Conservation (phyloP, 1,139 yeast species). For the Sugiyamaella pinicola region DNA sequence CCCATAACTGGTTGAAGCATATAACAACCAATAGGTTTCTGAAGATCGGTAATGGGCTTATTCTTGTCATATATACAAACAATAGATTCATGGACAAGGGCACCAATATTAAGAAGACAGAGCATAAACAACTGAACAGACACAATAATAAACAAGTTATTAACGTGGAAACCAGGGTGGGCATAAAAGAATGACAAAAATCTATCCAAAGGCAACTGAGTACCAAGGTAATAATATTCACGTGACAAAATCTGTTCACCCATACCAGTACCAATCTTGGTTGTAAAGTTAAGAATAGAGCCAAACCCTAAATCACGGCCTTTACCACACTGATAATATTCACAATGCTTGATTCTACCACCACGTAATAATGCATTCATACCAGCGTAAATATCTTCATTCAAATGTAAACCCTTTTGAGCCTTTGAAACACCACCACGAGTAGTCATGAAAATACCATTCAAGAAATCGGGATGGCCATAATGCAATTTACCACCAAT, state of each 20-base stretch:
- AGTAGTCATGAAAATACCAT: slow-evolving; percentile 91
- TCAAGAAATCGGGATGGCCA: slow-evolving; percentile 99
- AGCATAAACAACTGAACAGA: slow-evolving; percentile 92
- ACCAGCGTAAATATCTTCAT: slow-evolving; percentile 99
- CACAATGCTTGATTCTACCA: slow-evolving; percentile 99
- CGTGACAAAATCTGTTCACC: slow-evolving; percentile 99
- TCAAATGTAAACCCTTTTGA: slow-evolving; percentile 96
- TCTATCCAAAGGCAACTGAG: slow-evolving; percentile 95
- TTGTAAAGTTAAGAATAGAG: slow-evolving; percentile 95
- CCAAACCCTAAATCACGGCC: slow-evolving; percentile 99
- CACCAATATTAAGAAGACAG: slow-evolving; percentile 86
- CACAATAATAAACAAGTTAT: slow-evolving; percentile 91
- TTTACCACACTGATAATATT: slow-evolving; percentile 99
- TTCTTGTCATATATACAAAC: slow-evolving; percentile 81
- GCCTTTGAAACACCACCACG: slow-evolving; percentile 99
- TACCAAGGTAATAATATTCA: slow-evolving; percentile 96
- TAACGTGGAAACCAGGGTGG: slow-evolving; percentile 98
- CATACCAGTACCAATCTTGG: slow-evolving; percentile 99
- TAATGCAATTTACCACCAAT: slow-evolving; percentile 99
- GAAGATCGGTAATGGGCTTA: slow-evolving; percentile 81
- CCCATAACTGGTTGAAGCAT: slow-evolving; percentile 86
- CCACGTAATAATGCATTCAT: slow-evolving; percentile 97
- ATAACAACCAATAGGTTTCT: slow-evolving; percentile 92
- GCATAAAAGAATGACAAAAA: slow-evolving; percentile 97
- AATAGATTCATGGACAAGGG: slow-evolving; percentile 89